Percentiles rank a stretch among this genome's conserved stretches.
Conservation (phyloP, 2,329 filamentous ascomycete species). For the Blastomyces silverae region DNA sequence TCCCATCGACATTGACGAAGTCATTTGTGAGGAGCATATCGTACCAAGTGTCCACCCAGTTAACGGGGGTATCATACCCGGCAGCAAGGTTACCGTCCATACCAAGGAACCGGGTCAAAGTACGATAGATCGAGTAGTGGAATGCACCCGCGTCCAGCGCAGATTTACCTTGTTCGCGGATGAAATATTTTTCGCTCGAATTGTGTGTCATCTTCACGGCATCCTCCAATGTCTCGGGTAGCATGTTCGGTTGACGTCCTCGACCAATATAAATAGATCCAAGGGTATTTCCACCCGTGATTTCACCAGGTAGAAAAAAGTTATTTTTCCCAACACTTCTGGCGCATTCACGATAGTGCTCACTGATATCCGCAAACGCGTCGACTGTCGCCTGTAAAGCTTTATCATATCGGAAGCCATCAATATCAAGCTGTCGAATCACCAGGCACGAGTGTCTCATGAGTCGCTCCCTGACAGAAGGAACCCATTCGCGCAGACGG, state of each 20-base stretch:
- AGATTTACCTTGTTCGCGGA: slow-evolving; percentile 48
- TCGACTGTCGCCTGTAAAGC: slow-evolving; percentile 59
- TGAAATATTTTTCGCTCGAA: slow-evolving; percentile 42
- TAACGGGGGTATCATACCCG: slow-evolving; percentile 48
- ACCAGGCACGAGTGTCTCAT: slow-evolving; percentile 58
- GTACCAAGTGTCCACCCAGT: slow-evolving; percentile 53
- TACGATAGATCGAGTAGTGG: slow-evolving; percentile 58
- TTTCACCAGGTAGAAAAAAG: slow-evolving; percentile 59
- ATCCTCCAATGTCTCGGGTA: slow-evolving; percentile 42
- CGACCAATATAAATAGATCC: slow-evolving; percentile 57
- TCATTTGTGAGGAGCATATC: slow-evolving; percentile 54
- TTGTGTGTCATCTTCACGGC: slow-evolving; percentile 46
- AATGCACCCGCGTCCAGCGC: slow-evolving; percentile 57
- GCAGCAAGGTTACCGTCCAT: slow-evolving; percentile 52
- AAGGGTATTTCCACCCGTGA: slow-evolving; percentile 56
- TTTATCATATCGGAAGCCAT: slow-evolving; percentile 62
- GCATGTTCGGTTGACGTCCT: slow-evolving; percentile 52
- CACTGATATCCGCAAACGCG: slow-evolving; percentile 53
- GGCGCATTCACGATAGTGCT: slow-evolving; percentile 53
- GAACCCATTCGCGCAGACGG: slow-evolving; percentile 58
- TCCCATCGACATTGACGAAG: slow-evolving; percentile 52
- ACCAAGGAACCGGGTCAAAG: slow-evolving; percentile 55
- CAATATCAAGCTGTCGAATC: slow-evolving; percentile 57
- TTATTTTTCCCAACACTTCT: slow-evolving; percentile 53
- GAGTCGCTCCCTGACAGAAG: slow-evolving; percentile 52